Percentiles rank a stretch among this genome's conserved stretches.
Conservation (phyloP, 2,329 filamentous ascomycete species). For the Diaporthe batatas region DNA sequence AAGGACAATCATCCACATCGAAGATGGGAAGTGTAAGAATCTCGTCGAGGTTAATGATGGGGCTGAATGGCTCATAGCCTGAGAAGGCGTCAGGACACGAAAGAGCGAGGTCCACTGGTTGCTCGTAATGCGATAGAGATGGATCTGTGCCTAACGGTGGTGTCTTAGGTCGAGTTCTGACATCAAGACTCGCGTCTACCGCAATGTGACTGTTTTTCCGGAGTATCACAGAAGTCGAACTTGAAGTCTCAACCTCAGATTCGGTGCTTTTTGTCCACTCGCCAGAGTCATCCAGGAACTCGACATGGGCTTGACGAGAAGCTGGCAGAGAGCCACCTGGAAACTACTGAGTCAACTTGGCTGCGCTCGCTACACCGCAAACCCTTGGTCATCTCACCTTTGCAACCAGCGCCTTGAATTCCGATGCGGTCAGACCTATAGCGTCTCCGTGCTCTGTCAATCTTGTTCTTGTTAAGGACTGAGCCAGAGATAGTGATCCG, state of each 20-base stretch:
- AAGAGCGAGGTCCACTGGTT: accelerated
- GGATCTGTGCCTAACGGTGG: no score
- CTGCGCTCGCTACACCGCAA: accelerated
- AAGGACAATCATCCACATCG: not conserved
- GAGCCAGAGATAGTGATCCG: not conserved
- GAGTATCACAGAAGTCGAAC: not conserved
- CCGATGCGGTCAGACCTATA: not conserved
- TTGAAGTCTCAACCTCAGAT: no score
- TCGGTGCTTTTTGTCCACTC: not conserved
- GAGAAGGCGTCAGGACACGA: accelerated
- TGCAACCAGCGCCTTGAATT: accelerated
- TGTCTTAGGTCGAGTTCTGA: no score
- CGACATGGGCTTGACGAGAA: not conserved
- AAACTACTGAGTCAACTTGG: not conserved
- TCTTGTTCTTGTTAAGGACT: not conserved
- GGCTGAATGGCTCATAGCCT: not conserved
- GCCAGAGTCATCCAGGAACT: not conserved
- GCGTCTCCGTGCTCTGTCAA: conserved; percentile 9
- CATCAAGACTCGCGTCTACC: no score
- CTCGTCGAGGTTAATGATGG: not conserved
- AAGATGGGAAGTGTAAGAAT: accelerated
- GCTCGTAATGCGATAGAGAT: not conserved
- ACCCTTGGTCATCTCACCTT: not conserved
- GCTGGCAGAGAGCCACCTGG: not conserved
- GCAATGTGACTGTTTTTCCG: not conserved